phyloP scores from a whole-genome alignment of 2,329 filamentous ascomycete species.

The Arthrobotrys iridis region DNA sequence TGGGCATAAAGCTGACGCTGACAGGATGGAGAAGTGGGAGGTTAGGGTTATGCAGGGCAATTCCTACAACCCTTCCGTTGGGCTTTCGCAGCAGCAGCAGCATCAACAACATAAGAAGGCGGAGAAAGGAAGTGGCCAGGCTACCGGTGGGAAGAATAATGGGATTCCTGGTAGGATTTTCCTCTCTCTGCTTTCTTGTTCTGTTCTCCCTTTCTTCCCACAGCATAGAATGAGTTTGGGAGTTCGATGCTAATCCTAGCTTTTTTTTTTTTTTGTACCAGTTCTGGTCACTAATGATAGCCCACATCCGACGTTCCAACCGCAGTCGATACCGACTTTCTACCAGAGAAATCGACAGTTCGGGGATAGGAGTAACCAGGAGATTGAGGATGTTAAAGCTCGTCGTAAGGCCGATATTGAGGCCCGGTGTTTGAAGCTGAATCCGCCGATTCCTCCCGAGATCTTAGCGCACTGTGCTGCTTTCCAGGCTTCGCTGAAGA shows the following conservation, averaged over 20 bases:
- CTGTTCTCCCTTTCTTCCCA: too few relatives aligned
- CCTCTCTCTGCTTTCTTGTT: neutral
- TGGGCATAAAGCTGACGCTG: conserved; percentile 69
- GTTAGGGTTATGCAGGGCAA: conserved; percentile 57
- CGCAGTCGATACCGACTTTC: conserved; percentile 50
- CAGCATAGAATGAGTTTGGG: too few relatives aligned
- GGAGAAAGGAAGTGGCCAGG: conserved; percentile 14
- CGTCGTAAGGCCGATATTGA: conserved; percentile 76
- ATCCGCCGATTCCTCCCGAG: conserved; percentile 72
- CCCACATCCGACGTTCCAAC: conserved; percentile 20
- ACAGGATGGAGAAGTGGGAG: conserved; percentile 81
- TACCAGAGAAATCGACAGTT: conserved; percentile 55
- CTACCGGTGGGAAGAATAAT: conserved; percentile 16
- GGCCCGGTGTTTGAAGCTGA: conserved; percentile 72
- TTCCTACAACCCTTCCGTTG: conserved; percentile 40
- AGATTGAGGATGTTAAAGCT: conserved; percentile 72
- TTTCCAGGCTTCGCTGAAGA: conserved; percentile 77
- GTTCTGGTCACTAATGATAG: conserved; percentile 41
- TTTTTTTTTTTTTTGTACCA: neutral
- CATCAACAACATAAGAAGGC: conserved; percentile 33
- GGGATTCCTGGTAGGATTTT: conserved; percentile 43
- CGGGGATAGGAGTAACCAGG: conserved; percentile 69
- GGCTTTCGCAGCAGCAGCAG: neutral
- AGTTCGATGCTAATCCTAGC: too few relatives aligned
- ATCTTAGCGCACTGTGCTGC: conserved; percentile 76